phyloP scores from a whole-genome alignment of 345 rosid species.

The Erucastrum elatum region DNA sequence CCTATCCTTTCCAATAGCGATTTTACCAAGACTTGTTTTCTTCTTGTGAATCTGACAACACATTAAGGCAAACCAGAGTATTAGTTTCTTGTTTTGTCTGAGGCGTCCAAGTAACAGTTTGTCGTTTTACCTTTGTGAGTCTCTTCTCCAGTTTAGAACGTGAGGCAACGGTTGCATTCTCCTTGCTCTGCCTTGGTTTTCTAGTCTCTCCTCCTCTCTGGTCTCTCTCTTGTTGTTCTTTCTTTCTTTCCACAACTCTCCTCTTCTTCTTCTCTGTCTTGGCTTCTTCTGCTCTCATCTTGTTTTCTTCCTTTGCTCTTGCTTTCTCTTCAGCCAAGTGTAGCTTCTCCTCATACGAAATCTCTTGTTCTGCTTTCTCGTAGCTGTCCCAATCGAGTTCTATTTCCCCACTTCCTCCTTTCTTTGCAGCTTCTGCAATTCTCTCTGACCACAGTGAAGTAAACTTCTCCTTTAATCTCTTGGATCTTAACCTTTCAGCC shows the following conservation, averaged over 20 bases:
- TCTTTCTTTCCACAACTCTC: slow-evolving; percentile 57
- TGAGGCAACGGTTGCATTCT: slow-evolving; percentile 31
- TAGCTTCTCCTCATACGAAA: slow-evolving; percentile 48
- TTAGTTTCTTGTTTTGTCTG: slow-evolving; percentile 9
- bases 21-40: slow-evolving; percentile 45
- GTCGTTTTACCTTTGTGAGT: slow-evolving; percentile 57
- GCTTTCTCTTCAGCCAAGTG: slow-evolving; percentile 49
- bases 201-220: slow-evolving; percentile 42
- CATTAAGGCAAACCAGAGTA: background rate
- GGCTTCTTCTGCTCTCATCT: slow-evolving; percentile 49
- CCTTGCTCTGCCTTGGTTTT: slow-evolving; percentile 38
- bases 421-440: slow-evolving; percentile 72
- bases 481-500: slow-evolving; percentile 59
- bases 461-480: slow-evolving; percentile 49
- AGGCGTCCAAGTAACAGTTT: background rate
- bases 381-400: slow-evolving; percentile 80
- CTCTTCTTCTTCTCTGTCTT: slow-evolving; percentile 52
- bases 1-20: slow-evolving; percentile 35
- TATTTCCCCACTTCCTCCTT: slow-evolving; percentile 55
- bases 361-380: slow-evolving; percentile 51
- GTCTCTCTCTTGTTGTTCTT: slow-evolving; percentile 49
- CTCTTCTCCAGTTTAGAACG: slow-evolving; percentile 51
- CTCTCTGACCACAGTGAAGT: slow-evolving; percentile 52
- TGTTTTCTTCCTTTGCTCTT: slow-evolving; percentile 47
- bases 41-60: slow-evolving; percentile 58